Evolutionary conservation across 208 protist species (phyloP).

Genomic region (Acanthamoeba sp.): DNA sequence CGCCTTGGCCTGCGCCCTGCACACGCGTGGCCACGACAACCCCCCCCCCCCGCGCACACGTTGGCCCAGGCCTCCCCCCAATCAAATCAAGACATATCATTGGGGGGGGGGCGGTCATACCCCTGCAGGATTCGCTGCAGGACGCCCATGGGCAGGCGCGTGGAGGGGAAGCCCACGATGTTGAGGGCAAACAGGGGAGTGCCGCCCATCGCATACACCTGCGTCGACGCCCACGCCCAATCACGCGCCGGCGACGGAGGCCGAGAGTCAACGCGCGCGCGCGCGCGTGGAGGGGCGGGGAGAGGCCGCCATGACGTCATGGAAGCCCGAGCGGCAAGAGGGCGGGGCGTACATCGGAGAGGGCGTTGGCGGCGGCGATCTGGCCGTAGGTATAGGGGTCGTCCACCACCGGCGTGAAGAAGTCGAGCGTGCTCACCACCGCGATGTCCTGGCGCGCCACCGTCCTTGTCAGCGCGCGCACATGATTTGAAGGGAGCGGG

Average conservation of each 20-base stretch:
- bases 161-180: constrained; percentile 82
- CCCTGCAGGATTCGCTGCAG: constrained; percentile 57
- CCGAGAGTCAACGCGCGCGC: too few species aligned
- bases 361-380: constrained; percentile 76
- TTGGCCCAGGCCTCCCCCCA: too few species aligned
- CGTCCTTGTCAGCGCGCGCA: too few species aligned
- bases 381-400: constrained; percentile 70
- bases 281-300: too few species aligned
- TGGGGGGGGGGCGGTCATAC: neutral
- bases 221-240: neutral
- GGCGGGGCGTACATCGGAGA: constrained; percentile 70
- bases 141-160: constrained; percentile 56
- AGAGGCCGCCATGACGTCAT: neutral
- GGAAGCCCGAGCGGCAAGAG: neutral
- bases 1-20: constrained; percentile 39
- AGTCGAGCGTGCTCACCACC: constrained; percentile 67
- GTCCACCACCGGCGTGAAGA: constrained; percentile 75
- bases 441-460: constrained; percentile 73
- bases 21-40: too few species aligned
- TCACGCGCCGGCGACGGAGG: neutral
- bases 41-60: too few species aligned
- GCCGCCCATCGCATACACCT: constrained; percentile 76
- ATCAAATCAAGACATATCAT: too few species aligned
- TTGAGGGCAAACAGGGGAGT: constrained; percentile 75
- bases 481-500: neutral